Conservation (phyloP, 352 stramenopile genomes). For the Pythium rhizo-oryzae region DNA sequence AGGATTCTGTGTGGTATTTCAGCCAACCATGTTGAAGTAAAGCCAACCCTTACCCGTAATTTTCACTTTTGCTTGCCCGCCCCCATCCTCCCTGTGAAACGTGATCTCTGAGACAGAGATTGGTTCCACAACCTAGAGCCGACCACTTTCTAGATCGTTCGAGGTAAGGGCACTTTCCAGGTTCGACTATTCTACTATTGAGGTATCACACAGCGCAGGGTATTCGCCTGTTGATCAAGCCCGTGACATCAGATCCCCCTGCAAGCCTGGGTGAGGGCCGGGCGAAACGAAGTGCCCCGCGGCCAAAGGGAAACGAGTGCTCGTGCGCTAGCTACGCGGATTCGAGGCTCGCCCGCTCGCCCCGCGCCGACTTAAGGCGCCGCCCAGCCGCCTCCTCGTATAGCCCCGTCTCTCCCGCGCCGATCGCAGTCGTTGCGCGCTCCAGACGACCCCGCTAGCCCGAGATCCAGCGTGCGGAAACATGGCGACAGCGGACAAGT, state of each 20-base stretch:
- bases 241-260: constrained; percentile 23
- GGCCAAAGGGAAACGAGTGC: neutral
- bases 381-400: neutral
- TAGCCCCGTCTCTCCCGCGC: neutral
- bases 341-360: neutral
- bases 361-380: neutral
- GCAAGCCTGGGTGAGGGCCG: neutral
- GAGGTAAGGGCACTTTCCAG: neutral
- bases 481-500: constrained; percentile 68
- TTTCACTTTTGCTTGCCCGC: neutral
- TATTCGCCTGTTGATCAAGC: constrained; percentile 12
- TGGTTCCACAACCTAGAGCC: constrained; percentile 16
- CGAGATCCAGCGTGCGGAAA: constrained; percentile 12
- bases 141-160: constrained; percentile 1
- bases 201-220: constrained; percentile 15
- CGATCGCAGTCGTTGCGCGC: neutral
- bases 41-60: neutral
- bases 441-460: neutral
- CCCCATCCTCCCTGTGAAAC: constrained; percentile 18
- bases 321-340: neutral
- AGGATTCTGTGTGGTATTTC: neutral
- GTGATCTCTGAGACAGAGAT: constrained; percentile 27
- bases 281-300: constrained; percentile 21
- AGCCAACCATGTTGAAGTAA: neutral
- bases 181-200: neutral